Evolutionary conservation across 148 eudicot genomes (phyloP).

Genomic region (Fagopyrum esculentum): DNA sequence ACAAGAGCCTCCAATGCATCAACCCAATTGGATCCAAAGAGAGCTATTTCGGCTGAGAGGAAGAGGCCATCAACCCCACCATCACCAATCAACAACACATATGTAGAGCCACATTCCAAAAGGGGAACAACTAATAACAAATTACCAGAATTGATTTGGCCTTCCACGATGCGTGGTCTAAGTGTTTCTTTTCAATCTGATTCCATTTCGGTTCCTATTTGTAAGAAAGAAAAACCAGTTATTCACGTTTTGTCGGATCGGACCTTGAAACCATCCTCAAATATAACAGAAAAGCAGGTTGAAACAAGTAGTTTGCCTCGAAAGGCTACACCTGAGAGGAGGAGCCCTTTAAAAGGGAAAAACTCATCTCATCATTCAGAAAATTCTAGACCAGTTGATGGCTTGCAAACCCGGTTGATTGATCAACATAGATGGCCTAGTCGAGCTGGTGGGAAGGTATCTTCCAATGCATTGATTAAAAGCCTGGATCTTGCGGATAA

Average conservation of each 20-base stretch:
- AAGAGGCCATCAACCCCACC: constrained; percentile 57
- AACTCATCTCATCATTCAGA: constrained; percentile 53
- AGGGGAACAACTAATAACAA: constrained; percentile 18
- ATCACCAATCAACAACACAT: constrained; percentile 50
- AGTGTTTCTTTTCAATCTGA: constrained; percentile 77
- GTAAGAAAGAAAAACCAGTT: constrained; percentile 62
- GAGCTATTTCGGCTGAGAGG: constrained; percentile 79
- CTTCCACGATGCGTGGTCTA: constrained; percentile 81
- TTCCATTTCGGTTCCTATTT: constrained; percentile 47
- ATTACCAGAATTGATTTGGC: constrained; percentile 74
- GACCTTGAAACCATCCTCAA: constrained; percentile 58
- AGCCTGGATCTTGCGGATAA: constrained; percentile 44
- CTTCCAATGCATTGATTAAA: constrained; percentile 13
- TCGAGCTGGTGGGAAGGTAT: constrained; percentile 43
- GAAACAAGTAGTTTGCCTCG: constrained; percentile 32
- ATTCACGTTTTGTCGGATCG: constrained; percentile 48
- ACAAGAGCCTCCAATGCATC: constrained; percentile 36
- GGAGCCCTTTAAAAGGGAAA: constrained; percentile 66
- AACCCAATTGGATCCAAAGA: constrained; percentile 40
- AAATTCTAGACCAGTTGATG: constrained; percentile 65
- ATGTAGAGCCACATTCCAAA: constrained; percentile 18
- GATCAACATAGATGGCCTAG: constrained; percentile 89
- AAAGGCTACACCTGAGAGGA: constrained; percentile 75
- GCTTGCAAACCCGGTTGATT: constrained; percentile 40
- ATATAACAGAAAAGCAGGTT: constrained; percentile 35